Base-by-base conservation (phyloP, 345 rosid genomes). In the Arabis alpina region DNA sequence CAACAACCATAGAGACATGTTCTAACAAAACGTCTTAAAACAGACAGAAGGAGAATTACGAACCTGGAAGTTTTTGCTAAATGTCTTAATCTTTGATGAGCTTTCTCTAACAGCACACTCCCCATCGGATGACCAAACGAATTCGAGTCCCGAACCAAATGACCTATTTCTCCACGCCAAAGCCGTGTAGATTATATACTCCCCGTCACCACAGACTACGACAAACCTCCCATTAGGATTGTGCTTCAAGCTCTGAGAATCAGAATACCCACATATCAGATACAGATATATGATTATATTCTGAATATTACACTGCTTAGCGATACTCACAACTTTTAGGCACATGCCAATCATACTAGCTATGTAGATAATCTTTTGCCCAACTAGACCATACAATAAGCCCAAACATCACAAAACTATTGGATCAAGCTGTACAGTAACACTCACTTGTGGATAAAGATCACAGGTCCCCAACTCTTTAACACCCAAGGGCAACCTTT, bases 91-190 rank as follows among this genome's bases (percentile, higher is more conserved):
- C 88, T 85, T 92, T 70, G 99, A 87, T 56, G 98, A 82, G 76
- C 97, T 95, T 83, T 95, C 99, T 80, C 96, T 86, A 61, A 90
- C 94, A 72, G 98, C 99, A 84, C 85, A 95, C 78, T 95, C 99
- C 60, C 99, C 98, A 36, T 95, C 99, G 12, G 92, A 82, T 14
- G 99, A 95, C 99, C 99, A 95, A 60, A 80, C 96, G 25, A 92
- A 90, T 80, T 95, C 99, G 80, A 95, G 70, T 16, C 97, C 98
- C 24, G 99, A 90, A 62, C 99, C 99, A 86, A 92, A 95, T 49
- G 99, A 95, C 82, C 97, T 87, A 77, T 95, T 95, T 83, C 99
- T 92, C 99, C 99, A 95, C 27, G 99, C 99, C 80, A 95, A 70
- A 73, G 99, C 98, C 4, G 99, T 95, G 68, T 95, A 95, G 74